A percentile compares a stretch with the other conserved stretches of the same genome.
phyloP scores from a whole-genome alignment of 2,329 filamentous ascomycete species.

The Coleophoma cylindrospora region DNA sequence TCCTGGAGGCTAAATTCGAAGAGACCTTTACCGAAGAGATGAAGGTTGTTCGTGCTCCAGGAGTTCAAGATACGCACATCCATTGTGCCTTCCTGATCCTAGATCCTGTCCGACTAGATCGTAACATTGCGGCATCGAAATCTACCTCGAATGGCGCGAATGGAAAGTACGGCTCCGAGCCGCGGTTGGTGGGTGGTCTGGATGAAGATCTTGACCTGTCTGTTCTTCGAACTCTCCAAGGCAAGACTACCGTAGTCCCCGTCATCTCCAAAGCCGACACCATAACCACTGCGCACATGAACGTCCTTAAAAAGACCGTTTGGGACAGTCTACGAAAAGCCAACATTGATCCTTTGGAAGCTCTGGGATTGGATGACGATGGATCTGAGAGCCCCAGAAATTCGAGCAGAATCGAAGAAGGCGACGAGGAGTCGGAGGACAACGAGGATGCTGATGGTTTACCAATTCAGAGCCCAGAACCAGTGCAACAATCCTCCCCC shows the following conservation, averaged over 20 bases:
- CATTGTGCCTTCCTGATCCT: slow-evolving; percentile 92
- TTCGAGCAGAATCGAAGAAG: slow-evolving; percentile 47
- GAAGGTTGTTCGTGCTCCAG: slow-evolving; percentile 91
- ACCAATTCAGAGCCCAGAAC: slow-evolving; percentile 26
- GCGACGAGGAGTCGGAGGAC: slow-evolving; percentile 39
- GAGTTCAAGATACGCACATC: slow-evolving; percentile 92
- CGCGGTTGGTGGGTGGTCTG: slow-evolving; percentile 58
- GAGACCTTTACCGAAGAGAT: slow-evolving; percentile 97
- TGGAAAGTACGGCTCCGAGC: slow-evolving; percentile 36
- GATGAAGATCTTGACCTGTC: slow-evolving; percentile 90
- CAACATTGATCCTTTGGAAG: slow-evolving; percentile 82
- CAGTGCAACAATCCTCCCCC: slow-evolving; percentile 23
- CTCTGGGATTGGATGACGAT: slow-evolving; percentile 76
- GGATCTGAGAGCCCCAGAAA: slow-evolving; percentile 46
- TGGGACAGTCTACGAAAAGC: slow-evolving; percentile 83
- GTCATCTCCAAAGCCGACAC: slow-evolving; percentile 97
- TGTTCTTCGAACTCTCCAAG: slow-evolving; percentile 79
- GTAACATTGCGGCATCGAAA: slow-evolving; percentile 68
- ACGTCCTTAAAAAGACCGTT: slow-evolving; percentile 82
- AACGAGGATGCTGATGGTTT: slow-evolving; percentile 26
- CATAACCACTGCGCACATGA: slow-evolving; percentile 93
- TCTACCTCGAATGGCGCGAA: slow-evolving; percentile 41
- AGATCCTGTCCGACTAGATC: slow-evolving; percentile 80
- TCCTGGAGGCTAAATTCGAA: slow-evolving; percentile 97
- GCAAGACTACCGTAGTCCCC: slow-evolving; percentile 92